phyloP scores from a whole-genome alignment of 305 asterid genomes.

The Andrographis paniculata region DNA sequence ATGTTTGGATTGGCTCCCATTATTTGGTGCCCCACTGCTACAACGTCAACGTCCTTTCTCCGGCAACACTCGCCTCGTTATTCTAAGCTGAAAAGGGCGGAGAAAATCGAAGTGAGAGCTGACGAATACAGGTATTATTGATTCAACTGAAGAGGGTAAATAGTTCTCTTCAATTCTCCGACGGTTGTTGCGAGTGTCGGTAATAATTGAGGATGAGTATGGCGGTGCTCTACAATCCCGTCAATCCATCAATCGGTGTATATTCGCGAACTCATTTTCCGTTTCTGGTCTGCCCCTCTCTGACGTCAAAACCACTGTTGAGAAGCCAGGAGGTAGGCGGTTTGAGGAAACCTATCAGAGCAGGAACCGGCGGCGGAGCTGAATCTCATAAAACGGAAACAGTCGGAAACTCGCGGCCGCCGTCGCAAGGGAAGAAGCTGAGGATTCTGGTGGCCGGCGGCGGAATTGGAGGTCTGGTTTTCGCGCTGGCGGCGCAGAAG shows the following conservation, averaged over 20 bases:
- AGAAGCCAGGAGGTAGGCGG: slow-evolving; percentile 25
- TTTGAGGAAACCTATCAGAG: slow-evolving; percentile 24
- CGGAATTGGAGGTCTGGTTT: slow-evolving; percentile 91
- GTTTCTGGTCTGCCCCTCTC: slow-evolving; percentile 20
- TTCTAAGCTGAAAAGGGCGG: neutral
- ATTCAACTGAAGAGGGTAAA: too few relatives aligned
- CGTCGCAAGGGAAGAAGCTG: slow-evolving; percentile 36
- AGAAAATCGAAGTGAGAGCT: neutral
- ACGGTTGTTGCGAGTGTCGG: neutral
- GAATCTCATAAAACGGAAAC: slow-evolving; percentile 20
- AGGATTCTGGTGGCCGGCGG: slow-evolving; percentile 90
- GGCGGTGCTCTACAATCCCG: slow-evolving; percentile 35
- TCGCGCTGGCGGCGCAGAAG: slow-evolving; percentile 78
- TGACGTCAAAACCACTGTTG: slow-evolving; percentile 18
- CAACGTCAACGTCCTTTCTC: too few relatives aligned
- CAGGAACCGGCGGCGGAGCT: slow-evolving; percentile 23
- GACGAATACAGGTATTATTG: neutral
- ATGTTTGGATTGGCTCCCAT: slow-evolving; percentile 10
- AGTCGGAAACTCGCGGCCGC: slow-evolving; percentile 12
- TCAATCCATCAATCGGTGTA: slow-evolving; percentile 31
- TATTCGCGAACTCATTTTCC: slow-evolving; percentile 40
- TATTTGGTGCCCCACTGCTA: slow-evolving; percentile 13
- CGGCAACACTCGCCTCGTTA: neutral
- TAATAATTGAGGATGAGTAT: slow-evolving; percentile 29
- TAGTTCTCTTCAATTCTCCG: neutral